Evolutionary conservation across 1,284 basidiomycete genomes (phyloP).

Genomic region (Pisolithus thermaeus): DNA sequence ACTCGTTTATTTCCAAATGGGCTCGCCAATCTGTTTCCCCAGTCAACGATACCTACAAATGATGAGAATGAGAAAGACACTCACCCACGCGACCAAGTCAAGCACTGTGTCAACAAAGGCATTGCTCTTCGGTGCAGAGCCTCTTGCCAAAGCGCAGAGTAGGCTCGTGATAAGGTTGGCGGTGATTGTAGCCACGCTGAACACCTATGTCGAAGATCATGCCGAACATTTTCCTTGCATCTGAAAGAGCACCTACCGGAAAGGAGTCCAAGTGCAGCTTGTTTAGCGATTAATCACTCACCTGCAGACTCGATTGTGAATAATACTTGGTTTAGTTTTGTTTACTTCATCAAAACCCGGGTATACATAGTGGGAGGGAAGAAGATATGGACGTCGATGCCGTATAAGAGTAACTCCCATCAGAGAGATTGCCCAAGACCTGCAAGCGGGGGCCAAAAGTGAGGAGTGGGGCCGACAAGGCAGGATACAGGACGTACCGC

Average conservation of each 20-base stretch:
- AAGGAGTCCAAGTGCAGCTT: slow-evolving; percentile 59
- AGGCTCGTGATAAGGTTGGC: slow-evolving; percentile 64
- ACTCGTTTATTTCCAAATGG: slow-evolving; percentile 10
- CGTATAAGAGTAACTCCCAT: slow-evolving; percentile 77
- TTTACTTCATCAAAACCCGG: slow-evolving; percentile 78
- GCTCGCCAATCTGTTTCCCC: slow-evolving; percentile 7
- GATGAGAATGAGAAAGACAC: background rate
- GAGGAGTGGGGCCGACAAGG: background rate
- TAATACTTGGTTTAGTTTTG: slow-evolving; percentile 76
- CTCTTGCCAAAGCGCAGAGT: slow-evolving; percentile 67
- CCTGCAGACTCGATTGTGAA: slow-evolving; percentile 80
- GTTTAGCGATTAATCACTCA: slow-evolving; percentile 58
- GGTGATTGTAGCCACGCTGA: slow-evolving; percentile 66
- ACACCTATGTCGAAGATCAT: slow-evolving; percentile 45
- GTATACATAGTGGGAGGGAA: slow-evolving; percentile 84
- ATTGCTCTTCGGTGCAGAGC: slow-evolving; percentile 48
- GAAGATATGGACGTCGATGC: slow-evolving; percentile 79
- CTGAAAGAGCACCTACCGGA: slow-evolving; percentile 42
- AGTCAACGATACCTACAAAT: background rate
- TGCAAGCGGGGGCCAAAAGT: slow-evolving; percentile 23
- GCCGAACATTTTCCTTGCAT: background rate
- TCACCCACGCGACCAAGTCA: slow-evolving; percentile 5
- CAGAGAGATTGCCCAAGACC: slow-evolving; percentile 85
- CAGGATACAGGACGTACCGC: slow-evolving; percentile 50
- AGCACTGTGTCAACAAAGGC: slow-evolving; percentile 2